Evolutionary conservation across 2,329 filamentous ascomycete species (phyloP), one percentile per base, ranked within the genome.

Genomic region (Xylariaceae sp.): DNA sequence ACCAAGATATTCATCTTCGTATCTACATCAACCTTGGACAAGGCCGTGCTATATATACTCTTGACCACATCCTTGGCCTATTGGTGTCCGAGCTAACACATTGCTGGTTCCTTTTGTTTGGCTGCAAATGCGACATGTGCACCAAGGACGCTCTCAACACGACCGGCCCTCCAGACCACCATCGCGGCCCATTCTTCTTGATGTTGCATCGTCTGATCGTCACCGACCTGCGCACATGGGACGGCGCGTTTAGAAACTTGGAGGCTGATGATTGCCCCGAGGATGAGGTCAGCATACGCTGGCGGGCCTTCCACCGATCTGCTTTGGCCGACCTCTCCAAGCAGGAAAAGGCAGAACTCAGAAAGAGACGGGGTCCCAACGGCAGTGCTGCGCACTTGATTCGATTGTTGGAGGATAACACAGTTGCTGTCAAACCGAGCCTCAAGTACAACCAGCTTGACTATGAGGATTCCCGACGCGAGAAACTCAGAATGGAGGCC

Each of bases 81-180:
- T 47, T 64, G 2, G 41, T 62, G 31, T 57, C 60, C 47, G 60
- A 62, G 52, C 55, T 63, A 51, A 45, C 53, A 6, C 59, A 58
- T 47, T 50, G 56, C 2, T 64, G 57, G 33, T 49, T 60, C 31
- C 10, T 31, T 6, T 16, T 43, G 13, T 62, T 54, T 41, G 45
- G 33, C 5, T 60, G 59, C 53, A 17, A 41, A 11, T 63, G 60
- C 38, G 18, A 10, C 1, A 13, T 6, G 1, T 63, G 62, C 47
- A 31, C 22, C 12, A 46, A 17, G 16, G 49, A 51, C 28, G 6
- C 10, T 1, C 48, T 57, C 11, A 58, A 58, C 53, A 60, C 56
- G 1, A 50, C 54, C 1, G 60, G 60, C 4, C 14, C 51, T 33
- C 38, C 49, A 2, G 17, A 34, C 10, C 55, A 62, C 39, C 31